These are phyloP conservation scores for Leucocoprinus birnbaumii DNA, from an alignment of 768 basidiomycete species.

Conservation along the genomic window DNA sequence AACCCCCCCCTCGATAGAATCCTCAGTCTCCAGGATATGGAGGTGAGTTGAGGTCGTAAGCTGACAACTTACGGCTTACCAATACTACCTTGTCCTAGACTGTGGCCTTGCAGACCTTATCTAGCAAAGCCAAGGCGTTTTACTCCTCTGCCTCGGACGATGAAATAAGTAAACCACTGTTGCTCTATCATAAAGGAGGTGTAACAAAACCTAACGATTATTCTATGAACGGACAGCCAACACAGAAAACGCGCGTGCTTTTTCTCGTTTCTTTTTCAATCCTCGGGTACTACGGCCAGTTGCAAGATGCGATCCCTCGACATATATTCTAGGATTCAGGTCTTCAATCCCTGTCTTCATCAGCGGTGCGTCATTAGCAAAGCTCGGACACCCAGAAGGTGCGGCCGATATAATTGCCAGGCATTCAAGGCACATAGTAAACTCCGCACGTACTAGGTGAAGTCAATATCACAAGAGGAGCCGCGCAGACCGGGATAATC, in stretches of 20 bases:
- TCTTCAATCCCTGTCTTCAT: constrained; percentile 81
- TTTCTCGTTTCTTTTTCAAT: constrained; percentile 82
- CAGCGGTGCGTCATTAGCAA: constrained; percentile 80
- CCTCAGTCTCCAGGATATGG: constrained; percentile 78
- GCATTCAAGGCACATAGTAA: neutral
- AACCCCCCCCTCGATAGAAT: constrained; percentile 69
- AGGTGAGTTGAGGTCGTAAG: constrained; percentile 41
- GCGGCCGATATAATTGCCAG: neutral
- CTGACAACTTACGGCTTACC: no score
- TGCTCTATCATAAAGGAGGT: neutral
- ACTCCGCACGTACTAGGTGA: constrained; percentile 55
- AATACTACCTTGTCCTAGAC: constrained; percentile 33
- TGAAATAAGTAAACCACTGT: constrained; percentile 60
- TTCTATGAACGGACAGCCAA: constrained; percentile 40
- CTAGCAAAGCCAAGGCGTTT: constrained; percentile 76
- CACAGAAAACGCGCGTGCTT: constrained; percentile 70
- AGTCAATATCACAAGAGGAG: constrained; percentile 74
- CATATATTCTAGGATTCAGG: constrained; percentile 67
- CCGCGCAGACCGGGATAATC: constrained; percentile 62
- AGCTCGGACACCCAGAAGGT: constrained; percentile 80
- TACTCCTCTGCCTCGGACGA: constrained; percentile 89
- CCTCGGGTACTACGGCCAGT: constrained; percentile 77
- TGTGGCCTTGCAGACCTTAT: constrained; percentile 70
- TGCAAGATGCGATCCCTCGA: constrained; percentile 63
- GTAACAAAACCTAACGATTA: constrained; percentile 11